phyloP scores from a whole-genome alignment of 2,329 filamentous ascomycete genomes.

The Pyrenochaeta sp. region DNA sequence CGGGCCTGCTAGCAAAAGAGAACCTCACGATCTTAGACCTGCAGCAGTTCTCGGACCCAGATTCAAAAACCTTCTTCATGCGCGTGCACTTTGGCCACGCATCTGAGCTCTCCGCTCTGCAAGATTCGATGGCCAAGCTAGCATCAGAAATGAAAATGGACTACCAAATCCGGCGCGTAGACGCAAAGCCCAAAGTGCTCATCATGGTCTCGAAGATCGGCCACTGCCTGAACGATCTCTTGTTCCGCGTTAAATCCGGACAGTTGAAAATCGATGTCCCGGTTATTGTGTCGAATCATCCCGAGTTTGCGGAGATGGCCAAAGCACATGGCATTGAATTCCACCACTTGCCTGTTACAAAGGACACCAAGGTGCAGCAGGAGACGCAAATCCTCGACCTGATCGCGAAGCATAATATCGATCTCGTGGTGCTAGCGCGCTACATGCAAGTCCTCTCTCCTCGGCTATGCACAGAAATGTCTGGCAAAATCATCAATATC shows the following conservation, averaged over 20 bases:
- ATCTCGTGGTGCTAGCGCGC: constrained; percentile 81
- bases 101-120: constrained; percentile 52
- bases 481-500: constrained; percentile 89
- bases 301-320: constrained; percentile 74
- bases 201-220: constrained; percentile 93
- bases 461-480: constrained; percentile 78
- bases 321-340: constrained; percentile 79
- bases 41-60: constrained; percentile 82
- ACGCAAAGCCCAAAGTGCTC: constrained; percentile 76
- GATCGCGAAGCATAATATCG: constrained; percentile 72
- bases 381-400: constrained; percentile 76
- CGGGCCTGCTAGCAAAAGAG: constrained; percentile 75
- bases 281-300: constrained; percentile 83
- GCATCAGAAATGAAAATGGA: constrained; percentile 72
- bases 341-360: constrained; percentile 80
- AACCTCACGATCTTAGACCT: constrained; percentile 84
- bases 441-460: constrained; percentile 90
- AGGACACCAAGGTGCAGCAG: constrained; percentile 79
- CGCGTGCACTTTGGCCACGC: constrained; percentile 80
- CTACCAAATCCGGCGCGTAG: constrained; percentile 73
- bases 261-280: constrained; percentile 80
- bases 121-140: constrained; percentile 68
- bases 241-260: constrained; percentile 78
- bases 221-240: constrained; percentile 83
- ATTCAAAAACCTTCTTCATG: constrained; percentile 84